These are phyloP conservation scores for Chara braunii DNA, from an alignment of 139 green algal species.

Conservation along the genomic window DNA sequence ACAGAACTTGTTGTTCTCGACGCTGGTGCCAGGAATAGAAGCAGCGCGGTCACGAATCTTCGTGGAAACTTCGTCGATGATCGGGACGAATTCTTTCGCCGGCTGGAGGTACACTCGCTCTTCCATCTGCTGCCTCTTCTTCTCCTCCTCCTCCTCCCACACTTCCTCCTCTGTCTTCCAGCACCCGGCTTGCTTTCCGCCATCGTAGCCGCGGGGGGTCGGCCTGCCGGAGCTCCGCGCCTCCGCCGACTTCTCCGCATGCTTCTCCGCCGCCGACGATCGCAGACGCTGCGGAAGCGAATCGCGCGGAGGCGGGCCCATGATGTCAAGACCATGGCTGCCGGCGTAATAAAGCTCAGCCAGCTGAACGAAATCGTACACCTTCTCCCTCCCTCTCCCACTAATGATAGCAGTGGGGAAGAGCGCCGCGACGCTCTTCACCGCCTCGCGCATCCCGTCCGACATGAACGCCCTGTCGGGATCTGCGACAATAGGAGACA, in stretches of 20 bases:
- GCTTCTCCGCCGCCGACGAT: too few species aligned
- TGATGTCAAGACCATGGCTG: conserved; percentile 95
- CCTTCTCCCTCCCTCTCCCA: conserved; percentile 76
- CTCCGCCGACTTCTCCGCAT: too few species aligned
- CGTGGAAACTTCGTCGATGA: conserved; percentile 62
- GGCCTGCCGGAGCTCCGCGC: too few species aligned
- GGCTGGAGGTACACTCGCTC: conserved; percentile 71
- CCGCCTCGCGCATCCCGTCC: conserved; percentile 66
- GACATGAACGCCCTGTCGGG: conserved; percentile 82
- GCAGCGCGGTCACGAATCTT: neutral
- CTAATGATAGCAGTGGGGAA: conserved; percentile 94
- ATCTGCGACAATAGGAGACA: conserved; percentile 94
- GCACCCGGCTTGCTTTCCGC: too few species aligned
- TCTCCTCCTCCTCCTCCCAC: too few species aligned
- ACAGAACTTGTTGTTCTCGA: conserved; percentile 98
- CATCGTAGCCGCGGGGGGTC: too few species aligned
- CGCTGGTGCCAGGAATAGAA: conserved; percentile 49
- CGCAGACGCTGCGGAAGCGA: too few species aligned
- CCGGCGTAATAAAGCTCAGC: conserved; percentile 92
- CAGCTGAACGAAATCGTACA: conserved; percentile 86
- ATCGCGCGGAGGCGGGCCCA: conserved; percentile 55
- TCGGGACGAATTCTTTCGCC: conserved; percentile 62
- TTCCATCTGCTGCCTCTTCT: too few species aligned
- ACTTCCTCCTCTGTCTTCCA: too few species aligned
- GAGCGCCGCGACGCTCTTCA: conserved; percentile 61